phyloP scores from a whole-genome alignment of 148 eudicot species.

The Arctostaphylos glauca region DNA sequence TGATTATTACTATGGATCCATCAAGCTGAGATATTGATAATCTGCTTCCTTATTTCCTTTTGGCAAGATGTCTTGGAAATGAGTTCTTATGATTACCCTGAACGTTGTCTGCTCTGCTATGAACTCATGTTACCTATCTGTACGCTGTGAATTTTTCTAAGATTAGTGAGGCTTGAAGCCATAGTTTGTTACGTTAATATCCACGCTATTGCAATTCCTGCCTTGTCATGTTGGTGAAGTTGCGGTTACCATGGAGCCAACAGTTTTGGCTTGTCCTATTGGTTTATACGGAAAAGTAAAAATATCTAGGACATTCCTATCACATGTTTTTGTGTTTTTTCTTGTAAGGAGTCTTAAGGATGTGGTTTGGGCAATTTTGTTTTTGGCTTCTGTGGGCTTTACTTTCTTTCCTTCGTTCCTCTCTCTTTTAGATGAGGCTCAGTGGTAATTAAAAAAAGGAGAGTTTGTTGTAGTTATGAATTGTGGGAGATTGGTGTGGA shows the following conservation, averaged over 20 bases:
- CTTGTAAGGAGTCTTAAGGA: background rate
- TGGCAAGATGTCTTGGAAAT: slow-evolving; percentile 1
- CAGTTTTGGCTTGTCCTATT: background rate
- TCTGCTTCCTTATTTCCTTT: background rate
- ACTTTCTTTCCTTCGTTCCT: background rate
- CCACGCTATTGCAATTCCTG: background rate
- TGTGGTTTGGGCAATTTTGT: slow-evolving; percentile 12
- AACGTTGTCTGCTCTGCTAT: background rate
- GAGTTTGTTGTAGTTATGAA: background rate
- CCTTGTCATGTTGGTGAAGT: background rate
- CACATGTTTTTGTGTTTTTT: background rate
- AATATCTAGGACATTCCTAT: background rate
- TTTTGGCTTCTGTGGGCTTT: background rate
- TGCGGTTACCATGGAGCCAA: background rate
- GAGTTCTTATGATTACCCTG: background rate
- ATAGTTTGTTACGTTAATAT: background rate
- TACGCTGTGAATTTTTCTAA: background rate
- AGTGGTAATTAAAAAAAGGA: background rate
- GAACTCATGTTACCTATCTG: too few relatives aligned
- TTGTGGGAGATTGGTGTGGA: background rate
- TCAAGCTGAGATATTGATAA: background rate
- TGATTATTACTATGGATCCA: background rate
- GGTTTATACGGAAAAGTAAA: background rate
- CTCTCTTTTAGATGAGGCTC: background rate
- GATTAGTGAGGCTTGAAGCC: background rate